Evolutionary conservation across 2,329 filamentous ascomycete genomes (phyloP).

Genomic region (Cordyceps tenuipes): DNA sequence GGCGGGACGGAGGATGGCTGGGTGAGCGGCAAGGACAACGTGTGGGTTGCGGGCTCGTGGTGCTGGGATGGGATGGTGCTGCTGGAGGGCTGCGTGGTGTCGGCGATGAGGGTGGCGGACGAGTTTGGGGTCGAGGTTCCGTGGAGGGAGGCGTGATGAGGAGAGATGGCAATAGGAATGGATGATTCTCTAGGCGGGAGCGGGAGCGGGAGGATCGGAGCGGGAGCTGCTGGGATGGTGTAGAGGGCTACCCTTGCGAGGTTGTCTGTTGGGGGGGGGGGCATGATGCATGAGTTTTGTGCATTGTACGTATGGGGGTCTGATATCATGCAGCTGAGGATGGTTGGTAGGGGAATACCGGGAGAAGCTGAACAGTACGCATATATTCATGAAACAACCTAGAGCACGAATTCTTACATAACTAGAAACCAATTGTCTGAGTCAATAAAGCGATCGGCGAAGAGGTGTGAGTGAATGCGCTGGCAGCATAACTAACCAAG

Average conservation of each 20-base stretch:
- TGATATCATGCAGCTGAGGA: background rate
- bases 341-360: too few species aligned
- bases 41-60: conserved; percentile 52
- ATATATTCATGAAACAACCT: too few species aligned
- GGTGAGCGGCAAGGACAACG: conserved; percentile 44
- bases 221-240: background rate
- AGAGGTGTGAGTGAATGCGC: too few species aligned
- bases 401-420: too few species aligned
- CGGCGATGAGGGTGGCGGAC: conserved; percentile 47
- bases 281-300: background rate
- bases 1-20: conserved; percentile 31
- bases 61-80: conserved; percentile 59
- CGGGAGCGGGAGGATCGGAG: background rate
- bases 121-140: conserved; percentile 40
- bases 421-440: too few species aligned
- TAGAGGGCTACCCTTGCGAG: background rate
- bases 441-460: too few species aligned
- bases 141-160: conserved; percentile 18
- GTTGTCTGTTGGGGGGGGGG: background rate
- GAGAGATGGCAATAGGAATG: background rate
- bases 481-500: too few species aligned
- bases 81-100: conserved; percentile 51
- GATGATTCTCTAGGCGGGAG: too few species aligned
- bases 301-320: background rate
- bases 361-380: too few species aligned